phyloP scores from a whole-genome alignment of 768 basidiomycete species.

The Pholiota microspora region DNA sequence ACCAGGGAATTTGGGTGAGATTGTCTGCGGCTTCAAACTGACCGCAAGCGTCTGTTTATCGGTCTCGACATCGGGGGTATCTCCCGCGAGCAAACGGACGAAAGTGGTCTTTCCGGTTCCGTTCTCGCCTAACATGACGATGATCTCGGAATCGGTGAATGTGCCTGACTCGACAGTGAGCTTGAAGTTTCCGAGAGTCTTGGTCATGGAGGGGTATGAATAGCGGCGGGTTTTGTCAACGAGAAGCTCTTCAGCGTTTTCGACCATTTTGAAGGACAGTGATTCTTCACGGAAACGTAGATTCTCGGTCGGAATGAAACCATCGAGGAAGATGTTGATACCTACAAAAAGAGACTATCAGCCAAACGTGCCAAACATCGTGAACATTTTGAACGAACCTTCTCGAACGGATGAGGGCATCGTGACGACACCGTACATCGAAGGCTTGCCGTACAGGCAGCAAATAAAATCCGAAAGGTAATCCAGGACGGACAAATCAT shows the following conservation, averaged over 20 bases:
- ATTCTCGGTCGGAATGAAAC: conserved; percentile 98
- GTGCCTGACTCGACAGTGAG: conserved; percentile 85
- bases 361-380: neutral
- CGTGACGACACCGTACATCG: conserved; percentile 97
- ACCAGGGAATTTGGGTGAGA: conserved; percentile 96
- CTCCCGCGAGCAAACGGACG: conserved; percentile 92
- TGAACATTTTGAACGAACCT: conserved; percentile 56
- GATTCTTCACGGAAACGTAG: conserved; percentile 96
- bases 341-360: conserved; percentile 45
- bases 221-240: conserved; percentile 88
- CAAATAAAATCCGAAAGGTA: conserved; percentile 99
- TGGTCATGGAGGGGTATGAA: conserved; percentile 93
- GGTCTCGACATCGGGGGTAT: conserved; percentile 81
- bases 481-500: conserved; percentile 97
- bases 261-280: conserved; percentile 95
- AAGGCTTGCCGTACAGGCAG: conserved; percentile 95
- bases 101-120: conserved; percentile 99
- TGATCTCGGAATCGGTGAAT: conserved; percentile 99
- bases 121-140: conserved; percentile 99
- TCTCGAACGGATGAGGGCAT: conserved; percentile 98
- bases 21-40: conserved; percentile 98
- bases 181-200: conserved; percentile 95
- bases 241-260: conserved; percentile 89
- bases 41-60: conserved; percentile 81
- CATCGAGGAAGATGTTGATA: conserved; percentile 99